Evolutionary conservation across 208 protist species (phyloP).

Genomic region (Acanthamoeba lenticulata): DNA sequence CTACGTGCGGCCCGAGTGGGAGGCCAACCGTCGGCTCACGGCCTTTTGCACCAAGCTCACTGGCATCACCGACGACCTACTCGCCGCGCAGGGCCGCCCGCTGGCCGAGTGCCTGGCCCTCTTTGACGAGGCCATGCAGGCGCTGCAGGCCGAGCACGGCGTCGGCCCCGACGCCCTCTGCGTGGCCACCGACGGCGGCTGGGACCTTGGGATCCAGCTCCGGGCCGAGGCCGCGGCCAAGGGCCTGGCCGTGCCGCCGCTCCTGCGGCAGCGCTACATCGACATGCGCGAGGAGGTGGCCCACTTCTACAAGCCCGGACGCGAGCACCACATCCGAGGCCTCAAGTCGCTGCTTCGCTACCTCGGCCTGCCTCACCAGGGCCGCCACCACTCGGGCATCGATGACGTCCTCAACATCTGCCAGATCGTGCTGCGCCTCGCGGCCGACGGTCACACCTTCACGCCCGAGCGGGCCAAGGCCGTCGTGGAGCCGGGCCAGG

Average conservation of each 20-base stretch:
- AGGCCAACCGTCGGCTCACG: conserved; percentile 6
- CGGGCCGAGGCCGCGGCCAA: not conserved
- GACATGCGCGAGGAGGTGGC: not conserved
- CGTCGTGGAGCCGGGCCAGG: not conserved
- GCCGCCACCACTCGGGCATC: conserved; percentile 50
- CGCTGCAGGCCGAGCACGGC: not conserved
- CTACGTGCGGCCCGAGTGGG: conserved; percentile 57
- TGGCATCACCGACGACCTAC: conserved; percentile 54
- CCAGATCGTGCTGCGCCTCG: conserved; percentile 6
- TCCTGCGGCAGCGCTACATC: conserved; percentile 9
- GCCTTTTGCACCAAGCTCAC: conserved; percentile 71
- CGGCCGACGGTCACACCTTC: conserved; percentile 10
- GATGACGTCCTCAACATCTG: conserved; percentile 61
- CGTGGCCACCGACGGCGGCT: conserved; percentile 24
- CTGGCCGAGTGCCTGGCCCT: not conserved
- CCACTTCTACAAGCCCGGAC: conserved; percentile 24
- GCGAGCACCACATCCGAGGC: not conserved
- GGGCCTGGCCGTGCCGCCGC: not conserved
- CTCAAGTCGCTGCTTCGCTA: conserved; percentile 39
- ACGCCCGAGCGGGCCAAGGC: not conserved
- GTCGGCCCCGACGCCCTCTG: not conserved
- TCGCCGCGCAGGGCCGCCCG: not conserved
- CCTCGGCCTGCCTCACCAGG: conserved; percentile 3
- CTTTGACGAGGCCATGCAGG: not conserved
- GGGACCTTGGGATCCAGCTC: conserved; percentile 32